Percentiles rank a stretch among this genome's conserved stretches.
Conservation (phyloP, 345 rosid genomes). For the Hibiscus mutabilis region DNA sequence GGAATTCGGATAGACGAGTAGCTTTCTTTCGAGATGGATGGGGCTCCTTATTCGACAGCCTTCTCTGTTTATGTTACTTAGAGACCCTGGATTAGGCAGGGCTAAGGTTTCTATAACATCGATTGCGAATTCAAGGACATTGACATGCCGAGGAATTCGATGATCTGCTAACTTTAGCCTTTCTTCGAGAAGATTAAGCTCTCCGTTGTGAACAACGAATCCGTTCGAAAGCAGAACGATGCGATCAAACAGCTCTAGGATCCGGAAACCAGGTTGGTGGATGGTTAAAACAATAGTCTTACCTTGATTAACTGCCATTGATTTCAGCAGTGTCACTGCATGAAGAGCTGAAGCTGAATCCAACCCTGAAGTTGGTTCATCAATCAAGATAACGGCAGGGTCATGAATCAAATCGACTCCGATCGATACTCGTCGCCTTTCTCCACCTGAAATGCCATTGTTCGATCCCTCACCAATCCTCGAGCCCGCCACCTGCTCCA, state of each 20-base stretch:
- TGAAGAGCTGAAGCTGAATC: constrained; percentile 89
- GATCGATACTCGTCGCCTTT: constrained; percentile 77
- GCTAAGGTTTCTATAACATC: constrained; percentile 52
- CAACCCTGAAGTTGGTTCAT: constrained; percentile 95
- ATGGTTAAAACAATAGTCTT: constrained; percentile 75
- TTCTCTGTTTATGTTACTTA: background rate
- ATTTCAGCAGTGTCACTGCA: constrained; percentile 53
- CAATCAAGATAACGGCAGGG: constrained; percentile 74
- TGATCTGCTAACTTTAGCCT: constrained; percentile 52
- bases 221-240: constrained; percentile 73
- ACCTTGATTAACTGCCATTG: constrained; percentile 58
- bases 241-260: constrained; percentile 60
- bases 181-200: constrained; percentile 46
- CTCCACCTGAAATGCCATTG: constrained; percentile 84
- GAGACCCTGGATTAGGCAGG: constrained; percentile 13
- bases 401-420: constrained; percentile 92
- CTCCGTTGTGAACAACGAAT: constrained; percentile 50
- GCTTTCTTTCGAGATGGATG: constrained; percentile 25
- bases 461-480: constrained; percentile 60
- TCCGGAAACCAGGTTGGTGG: constrained; percentile 92
- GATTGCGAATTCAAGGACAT: constrained; percentile 77
- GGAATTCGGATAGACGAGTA: constrained; percentile 37
- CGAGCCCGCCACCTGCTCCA: constrained; percentile 50
- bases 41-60: background rate
- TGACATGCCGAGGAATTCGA: constrained; percentile 55